Base-by-base conservation (phyloP, 768 basidiomycete genomes). In the Termitomyces sp. region DNA sequence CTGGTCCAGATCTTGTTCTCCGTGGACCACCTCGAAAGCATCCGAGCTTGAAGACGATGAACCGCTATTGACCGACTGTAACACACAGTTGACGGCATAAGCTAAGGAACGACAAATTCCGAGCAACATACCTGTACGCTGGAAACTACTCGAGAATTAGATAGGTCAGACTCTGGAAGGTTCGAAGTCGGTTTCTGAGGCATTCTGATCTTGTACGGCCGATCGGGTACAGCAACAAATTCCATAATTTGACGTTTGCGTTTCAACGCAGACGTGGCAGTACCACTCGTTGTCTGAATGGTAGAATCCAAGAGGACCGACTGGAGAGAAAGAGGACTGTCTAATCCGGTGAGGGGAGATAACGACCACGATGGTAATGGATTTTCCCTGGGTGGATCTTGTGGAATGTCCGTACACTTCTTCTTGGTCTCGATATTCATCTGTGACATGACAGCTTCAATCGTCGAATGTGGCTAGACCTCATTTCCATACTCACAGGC, bases 211-310 rank as follows among this genome's bases (percentile, higher is more conserved):
- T 36, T 36, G 10, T 51, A 27, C 6, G 36, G 37, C 26, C n/a
- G 37, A n/a, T 20, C 27, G 20, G 60, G 59, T 14, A 65, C 37
- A 8, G 52, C 58, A 37, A 65, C 53, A 44, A 30, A 62, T 37
- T 65, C 62, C 9, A 65, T 18, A 4, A 64, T n/a, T 5, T 48
- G 27, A 24, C 62, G 56, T 50, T 64, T 65, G 26, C 60, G 62
- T 48, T 63, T 62, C 22, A 22, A 48, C 12, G 42, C 7, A 39
- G 44, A 24, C 8, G 39, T 10, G 16, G 14, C 16, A 22, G 20
- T 14, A 18, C 4, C 26, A 7, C 26, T 51, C 26, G 26, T 30
- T 16, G 18, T 18, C 26, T 30, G 26, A 46, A 9, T 7, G 7
- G n/a, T 12, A 52, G 8, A 3, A 40, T 52, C n/a, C 12, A 39